Percentiles rank a stretch among this genome's conserved stretches.
These are phyloP conservation scores for Podila epigama DNA, from an alignment of 192 early-diverging fungal genomes.

Conservation along the genomic window DNA sequence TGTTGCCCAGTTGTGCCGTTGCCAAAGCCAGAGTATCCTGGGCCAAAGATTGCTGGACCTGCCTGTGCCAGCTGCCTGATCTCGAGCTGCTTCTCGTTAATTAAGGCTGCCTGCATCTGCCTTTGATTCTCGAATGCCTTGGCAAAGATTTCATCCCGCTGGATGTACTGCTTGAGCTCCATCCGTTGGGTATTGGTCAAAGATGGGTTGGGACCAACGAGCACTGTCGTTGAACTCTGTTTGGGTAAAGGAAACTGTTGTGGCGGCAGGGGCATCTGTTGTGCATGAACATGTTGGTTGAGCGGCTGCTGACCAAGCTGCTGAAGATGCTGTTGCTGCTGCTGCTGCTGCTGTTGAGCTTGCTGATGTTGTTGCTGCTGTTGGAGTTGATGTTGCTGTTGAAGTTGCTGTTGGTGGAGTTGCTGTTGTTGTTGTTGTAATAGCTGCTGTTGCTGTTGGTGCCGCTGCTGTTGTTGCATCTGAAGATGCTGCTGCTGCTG, in stretches of 20 bases:
- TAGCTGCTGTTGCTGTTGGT: not conserved
- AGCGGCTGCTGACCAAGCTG: not conserved
- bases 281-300: not conserved
- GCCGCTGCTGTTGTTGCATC: not conserved
- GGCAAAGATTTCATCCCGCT: slow-evolving; percentile 55
- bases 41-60: slow-evolving; percentile 54
- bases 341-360: not conserved
- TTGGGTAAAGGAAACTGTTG: not conserved
- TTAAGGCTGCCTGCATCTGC: slow-evolving; percentile 51
- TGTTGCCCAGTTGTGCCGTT: slow-evolving; percentile 58
- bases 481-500: not conserved
- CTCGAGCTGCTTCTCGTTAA: slow-evolving; percentile 55
- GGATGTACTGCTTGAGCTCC: slow-evolving; percentile 51
- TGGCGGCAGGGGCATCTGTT: not conserved
- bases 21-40: slow-evolving; percentile 63
- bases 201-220: slow-evolving; percentile 41
- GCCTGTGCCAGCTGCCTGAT: slow-evolving; percentile 33
- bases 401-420: not conserved
- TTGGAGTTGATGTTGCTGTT: not conserved
- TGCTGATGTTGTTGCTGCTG: not conserved
- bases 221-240: slow-evolving; percentile 16
- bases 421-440: not conserved
- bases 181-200: slow-evolving; percentile 39
- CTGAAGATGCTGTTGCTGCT: not conserved
- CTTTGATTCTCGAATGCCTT: slow-evolving; percentile 58